Conservation (phyloP, 768 basidiomycete species). For the Panaeolus papilionaceus region DNA sequence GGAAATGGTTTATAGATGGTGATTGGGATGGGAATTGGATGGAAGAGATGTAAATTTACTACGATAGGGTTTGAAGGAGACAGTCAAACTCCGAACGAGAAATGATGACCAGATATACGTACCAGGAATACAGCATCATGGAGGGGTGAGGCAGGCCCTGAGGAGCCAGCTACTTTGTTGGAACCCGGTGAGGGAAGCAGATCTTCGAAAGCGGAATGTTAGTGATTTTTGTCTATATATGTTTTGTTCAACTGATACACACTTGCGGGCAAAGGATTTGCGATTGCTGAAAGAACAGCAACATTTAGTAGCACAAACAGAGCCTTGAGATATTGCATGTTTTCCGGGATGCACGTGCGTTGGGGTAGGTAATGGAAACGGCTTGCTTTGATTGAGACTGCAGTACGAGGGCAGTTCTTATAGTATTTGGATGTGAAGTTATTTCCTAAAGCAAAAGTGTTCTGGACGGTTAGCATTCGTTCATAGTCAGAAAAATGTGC, state of each 20-base stretch:
- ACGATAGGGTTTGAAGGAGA: neutral
- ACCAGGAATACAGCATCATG: neutral
- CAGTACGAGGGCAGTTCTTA: neutral
- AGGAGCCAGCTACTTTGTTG: neutral
- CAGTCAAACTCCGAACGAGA: neutral
- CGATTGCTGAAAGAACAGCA: neutral
- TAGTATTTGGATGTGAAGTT: neutral
- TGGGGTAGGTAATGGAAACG: neutral
- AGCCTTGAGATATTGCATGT: conserved; percentile 7
- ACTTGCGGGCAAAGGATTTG: neutral
- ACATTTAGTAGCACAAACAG: neutral
- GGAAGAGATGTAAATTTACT: neutral
- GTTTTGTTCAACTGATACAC: neutral
- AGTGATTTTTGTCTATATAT: neutral
- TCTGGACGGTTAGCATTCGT: neutral
- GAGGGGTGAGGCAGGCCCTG: neutral
- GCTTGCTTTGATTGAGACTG: neutral
- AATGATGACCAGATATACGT: neutral
- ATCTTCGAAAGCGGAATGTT: neutral
- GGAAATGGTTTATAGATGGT: neutral
- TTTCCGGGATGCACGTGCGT: neutral
- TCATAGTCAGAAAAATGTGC: neutral
- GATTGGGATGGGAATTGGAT: too few relatives aligned
- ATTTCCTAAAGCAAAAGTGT: neutral
- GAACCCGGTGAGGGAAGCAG: neutral